Evolutionary conservation across 2,329 filamentous ascomycete species (phyloP).

Genomic region (Pseudopithomyces chartarum): DNA sequence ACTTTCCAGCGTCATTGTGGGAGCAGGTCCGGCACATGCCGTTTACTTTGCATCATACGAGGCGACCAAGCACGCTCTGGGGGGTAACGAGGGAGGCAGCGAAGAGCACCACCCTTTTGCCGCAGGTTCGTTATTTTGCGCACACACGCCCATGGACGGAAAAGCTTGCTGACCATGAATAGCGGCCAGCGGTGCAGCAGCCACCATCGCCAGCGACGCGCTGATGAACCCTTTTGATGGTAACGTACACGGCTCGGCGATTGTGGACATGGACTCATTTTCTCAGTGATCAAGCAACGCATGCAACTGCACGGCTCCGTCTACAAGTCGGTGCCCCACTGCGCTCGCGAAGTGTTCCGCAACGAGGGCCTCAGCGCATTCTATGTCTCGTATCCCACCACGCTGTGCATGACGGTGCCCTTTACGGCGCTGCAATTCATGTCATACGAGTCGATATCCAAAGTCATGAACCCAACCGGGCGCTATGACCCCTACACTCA

Average conservation of each 20-base stretch:
- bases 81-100: constrained; percentile 82
- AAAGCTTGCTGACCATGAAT: constrained; percentile 41
- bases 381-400: constrained; percentile 98
- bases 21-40: constrained; percentile 93
- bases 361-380: constrained; percentile 89
- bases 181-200: constrained; percentile 92
- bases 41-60: constrained; percentile 99
- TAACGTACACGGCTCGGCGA: constrained; percentile 52
- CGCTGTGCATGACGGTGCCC: constrained; percentile 96
- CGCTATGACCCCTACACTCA: constrained; percentile 92
- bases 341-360: constrained; percentile 84
- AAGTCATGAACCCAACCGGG: constrained; percentile 84
- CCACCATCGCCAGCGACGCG: constrained; percentile 95
- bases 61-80: constrained; percentile 93
- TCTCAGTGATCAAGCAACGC: constrained; percentile 92
- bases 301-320: constrained; percentile 98
- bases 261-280: constrained; percentile 21
- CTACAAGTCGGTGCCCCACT: constrained; percentile 85
- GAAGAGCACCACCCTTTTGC: constrained; percentile 93
- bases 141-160: neutral
- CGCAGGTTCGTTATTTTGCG: constrained; percentile 66
- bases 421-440: constrained; percentile 98
- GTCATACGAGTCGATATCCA: constrained; percentile 95
- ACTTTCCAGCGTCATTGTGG: constrained; percentile 93
- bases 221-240: constrained; percentile 99